These are phyloP conservation scores for Coffea canephora DNA, from an alignment of 257 asterid genomes.

Conservation along the genomic window DNA sequence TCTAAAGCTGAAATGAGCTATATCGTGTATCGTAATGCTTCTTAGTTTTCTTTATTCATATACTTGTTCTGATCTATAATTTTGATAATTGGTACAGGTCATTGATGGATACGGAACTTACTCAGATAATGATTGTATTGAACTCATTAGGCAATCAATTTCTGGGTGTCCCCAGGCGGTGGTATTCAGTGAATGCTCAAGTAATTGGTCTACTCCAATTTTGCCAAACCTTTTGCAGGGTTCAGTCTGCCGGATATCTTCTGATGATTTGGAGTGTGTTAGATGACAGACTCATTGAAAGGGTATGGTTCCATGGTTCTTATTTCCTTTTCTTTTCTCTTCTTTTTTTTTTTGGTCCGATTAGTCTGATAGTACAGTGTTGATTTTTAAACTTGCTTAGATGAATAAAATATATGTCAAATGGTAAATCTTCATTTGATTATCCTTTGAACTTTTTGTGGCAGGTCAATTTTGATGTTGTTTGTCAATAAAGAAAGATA, in stretches of 20 bases:
- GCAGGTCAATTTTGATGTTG: neutral
- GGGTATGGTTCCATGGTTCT: neutral
- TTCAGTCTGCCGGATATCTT: conserved; percentile 32
- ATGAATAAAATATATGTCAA: too few species aligned
- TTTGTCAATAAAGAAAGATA: neutral
- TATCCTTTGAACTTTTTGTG: neutral
- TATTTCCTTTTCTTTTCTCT: too few species aligned
- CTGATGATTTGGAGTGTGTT: neutral
- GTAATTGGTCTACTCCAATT: conserved; percentile 29
- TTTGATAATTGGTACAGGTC: conserved; percentile 37
- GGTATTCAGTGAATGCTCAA: conserved; percentile 52
- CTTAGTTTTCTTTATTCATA: neutral
- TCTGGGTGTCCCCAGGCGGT: conserved; percentile 52
- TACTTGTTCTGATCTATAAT: conserved; percentile 10
- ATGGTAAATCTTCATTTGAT: neutral
- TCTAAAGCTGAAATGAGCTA: neutral
- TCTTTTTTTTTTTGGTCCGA: neutral
- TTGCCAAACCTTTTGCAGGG: conserved; percentile 37
- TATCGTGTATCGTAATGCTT: neutral
- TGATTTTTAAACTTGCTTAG: neutral
- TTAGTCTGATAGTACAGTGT: neutral
- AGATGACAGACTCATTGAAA: conserved; percentile 5
- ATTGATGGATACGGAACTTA: conserved; percentile 60
- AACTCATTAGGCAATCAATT: conserved; percentile 41
- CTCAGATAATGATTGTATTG: conserved; percentile 40